Base-by-base conservation (phyloP, 257 asterid genomes). In the Penstemon newberryi region DNA sequence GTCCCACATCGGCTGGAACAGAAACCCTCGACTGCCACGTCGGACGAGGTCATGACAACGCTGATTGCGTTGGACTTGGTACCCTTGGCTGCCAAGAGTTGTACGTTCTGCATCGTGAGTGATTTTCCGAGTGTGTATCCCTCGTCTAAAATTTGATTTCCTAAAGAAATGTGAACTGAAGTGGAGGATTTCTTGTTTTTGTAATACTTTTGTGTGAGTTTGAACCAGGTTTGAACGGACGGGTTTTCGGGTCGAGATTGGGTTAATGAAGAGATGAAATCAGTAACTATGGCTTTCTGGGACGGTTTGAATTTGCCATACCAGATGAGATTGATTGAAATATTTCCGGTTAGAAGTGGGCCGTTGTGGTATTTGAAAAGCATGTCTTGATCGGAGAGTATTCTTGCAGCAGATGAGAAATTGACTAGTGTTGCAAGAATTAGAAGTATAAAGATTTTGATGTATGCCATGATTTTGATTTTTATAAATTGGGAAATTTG, bases 231-330 rank as follows among this genome's bases (percentile, higher is more conserved):
- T 53, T 81, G 77, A 5, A 82, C 86, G 0, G 90, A 82, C 3
- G 90, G 90, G 33, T 25, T 25, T 46, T 54, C 75, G 58, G 1
- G 56, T 45, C 58, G 71, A 5, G 80, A 60, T 7, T 65, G 36
- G 0, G 72, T 44, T 12, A 84, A 58, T 0, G 90, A 85, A 15
- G 81, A 25, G 2, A 85, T 71, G 76, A 82, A 85, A 70, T 82
- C 87, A 2, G 82, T 45, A 33, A 85, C 47, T 5, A 82, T 78
- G 8, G 87, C 75, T 65, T 72, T 80, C 58, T 85, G 90, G 72
- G 83, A 61, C 3, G 87, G 80, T 65, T 73, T 82, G 82, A 85
- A 85, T 4, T 82, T 80, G 1, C 90, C 90, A 51, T 85, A 85
- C 86, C 87, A 85, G 3, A 85, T 80, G 10, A 85, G 44, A 45